These are phyloP conservation scores for Trypanosoma mega DNA, from an alignment of 208 protist genomes.

Conservation along the genomic window DNA sequence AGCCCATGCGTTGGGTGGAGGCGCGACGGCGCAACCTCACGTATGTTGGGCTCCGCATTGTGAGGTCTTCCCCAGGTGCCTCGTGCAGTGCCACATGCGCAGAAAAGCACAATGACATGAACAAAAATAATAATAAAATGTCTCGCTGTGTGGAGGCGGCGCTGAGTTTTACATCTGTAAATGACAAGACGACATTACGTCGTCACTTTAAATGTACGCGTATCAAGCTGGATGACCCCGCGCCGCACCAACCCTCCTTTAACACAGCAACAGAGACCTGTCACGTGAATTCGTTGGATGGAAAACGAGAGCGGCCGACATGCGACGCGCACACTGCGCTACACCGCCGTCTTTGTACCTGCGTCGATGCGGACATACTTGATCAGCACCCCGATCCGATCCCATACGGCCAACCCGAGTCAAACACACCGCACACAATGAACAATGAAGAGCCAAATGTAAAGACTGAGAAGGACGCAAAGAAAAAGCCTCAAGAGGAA, in stretches of 20 bases:
- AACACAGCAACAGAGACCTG: constrained; percentile 4
- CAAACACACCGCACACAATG: not conserved
- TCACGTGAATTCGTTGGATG: constrained; percentile 18
- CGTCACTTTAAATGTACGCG: constrained; percentile 6
- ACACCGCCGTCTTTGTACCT: constrained; percentile 15
- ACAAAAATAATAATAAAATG: not conserved
- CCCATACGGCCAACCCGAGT: constrained; percentile 21
- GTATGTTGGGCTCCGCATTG: not conserved
- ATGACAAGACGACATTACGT: constrained; percentile 1
- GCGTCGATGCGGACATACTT: not conserved
- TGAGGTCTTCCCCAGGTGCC: not conserved
- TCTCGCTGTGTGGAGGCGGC: constrained; percentile 6
- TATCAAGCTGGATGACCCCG: constrained; percentile 1
- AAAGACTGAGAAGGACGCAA: constrained; percentile 8
- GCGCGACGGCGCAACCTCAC: constrained; percentile 3
- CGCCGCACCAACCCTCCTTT: constrained; percentile 9
- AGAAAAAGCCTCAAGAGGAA: too few species aligned
- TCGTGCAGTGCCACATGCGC: constrained; percentile 16
- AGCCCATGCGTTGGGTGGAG: constrained; percentile 5
- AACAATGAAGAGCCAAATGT: not conserved
- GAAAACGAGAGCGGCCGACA: constrained; percentile 19
- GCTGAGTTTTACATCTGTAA: constrained; percentile 16
- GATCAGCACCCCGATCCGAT: not conserved
- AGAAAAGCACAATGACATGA: not conserved
- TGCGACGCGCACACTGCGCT: constrained; percentile 1